Percentiles rank a stretch among this genome's conserved stretches.
These are phyloP conservation scores for Parsonsia alboflavescens DNA, from an alignment of 257 asterid genomes.

Conservation along the genomic window DNA sequence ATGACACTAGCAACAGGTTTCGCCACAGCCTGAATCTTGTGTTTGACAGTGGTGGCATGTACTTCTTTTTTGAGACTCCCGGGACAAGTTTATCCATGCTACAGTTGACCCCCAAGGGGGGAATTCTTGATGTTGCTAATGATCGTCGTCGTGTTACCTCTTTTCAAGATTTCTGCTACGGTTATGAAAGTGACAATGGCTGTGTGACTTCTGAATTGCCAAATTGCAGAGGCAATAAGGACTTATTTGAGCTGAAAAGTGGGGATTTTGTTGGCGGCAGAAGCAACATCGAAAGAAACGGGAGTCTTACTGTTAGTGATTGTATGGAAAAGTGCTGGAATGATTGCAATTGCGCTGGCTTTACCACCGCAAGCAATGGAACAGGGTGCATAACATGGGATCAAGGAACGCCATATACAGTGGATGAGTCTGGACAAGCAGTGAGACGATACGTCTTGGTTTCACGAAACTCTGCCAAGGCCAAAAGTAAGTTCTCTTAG, in stretches of 20 bases:
- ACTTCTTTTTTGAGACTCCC: slow-evolving; percentile 8
- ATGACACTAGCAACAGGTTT: background rate
- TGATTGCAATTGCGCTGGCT: slow-evolving; percentile 22
- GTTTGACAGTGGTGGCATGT: slow-evolving; percentile 7
- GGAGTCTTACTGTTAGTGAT: slow-evolving; percentile 14
- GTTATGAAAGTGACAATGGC: slow-evolving; percentile 17
- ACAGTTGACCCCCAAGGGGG: slow-evolving; percentile 12
- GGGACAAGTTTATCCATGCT: slow-evolving; percentile 4
- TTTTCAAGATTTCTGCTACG: slow-evolving; percentile 16
- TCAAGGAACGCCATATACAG: background rate
- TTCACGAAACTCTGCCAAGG: slow-evolving; percentile 1
- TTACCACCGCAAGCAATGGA: background rate
- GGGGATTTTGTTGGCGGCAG: background rate
- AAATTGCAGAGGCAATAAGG: slow-evolving; percentile 12
- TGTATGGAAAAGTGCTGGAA: slow-evolving; percentile 30
- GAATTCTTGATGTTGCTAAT: background rate
- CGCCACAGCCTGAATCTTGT: slow-evolving; percentile 1
- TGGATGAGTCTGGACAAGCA: slow-evolving; percentile 10
- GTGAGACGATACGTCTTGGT: slow-evolving; percentile 14
- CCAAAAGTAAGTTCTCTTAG: slow-evolving; percentile 6
- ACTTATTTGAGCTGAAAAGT: slow-evolving; percentile 11
- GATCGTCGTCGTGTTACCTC: background rate
- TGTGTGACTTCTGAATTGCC: slow-evolving; percentile 22
- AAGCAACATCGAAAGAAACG: background rate
- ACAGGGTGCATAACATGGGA: slow-evolving; percentile 23